Base-by-base conservation (phyloP, 163 green algal genomes). In the Coccomyxa subellipsoidea region DNA sequence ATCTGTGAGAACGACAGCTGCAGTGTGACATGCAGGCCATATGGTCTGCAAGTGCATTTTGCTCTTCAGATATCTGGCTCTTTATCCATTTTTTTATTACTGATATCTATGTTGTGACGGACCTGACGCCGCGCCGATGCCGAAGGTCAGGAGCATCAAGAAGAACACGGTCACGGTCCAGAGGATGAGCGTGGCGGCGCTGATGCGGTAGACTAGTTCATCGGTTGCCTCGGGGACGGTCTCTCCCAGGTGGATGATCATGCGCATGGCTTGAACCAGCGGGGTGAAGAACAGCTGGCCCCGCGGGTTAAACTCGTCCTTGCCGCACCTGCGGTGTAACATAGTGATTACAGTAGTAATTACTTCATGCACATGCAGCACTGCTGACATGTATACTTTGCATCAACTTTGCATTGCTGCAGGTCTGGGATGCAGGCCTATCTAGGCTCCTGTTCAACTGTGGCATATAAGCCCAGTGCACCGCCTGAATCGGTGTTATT, bases 231-330 rank as follows among this genome's bases (percentile, higher is more conserved):
- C 80, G 4, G 88, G 85, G 81, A 91, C 72, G 5, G 88, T 88
- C 80, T 89, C 85, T 18, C 88, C 88, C 53, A 91, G 71, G 77
- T 91, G 86, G 7, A 90, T 84, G 71, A 89, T 83, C 79, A 85
- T 78, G 66, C 88, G 81, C 81, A 88, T 73, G 6, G 85, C 79
- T 72, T 94, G 78, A 1, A 88, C 82, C n/a, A 95, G 82, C 0
- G 92, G 90, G 47, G 77, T 80, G 82, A 94, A 92, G 86, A 96
- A 95, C 27, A 97, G 78, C 82, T 92, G 87, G 12, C 91, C 92
- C 59, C 87, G 89, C 15, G 73, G 38, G 34, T 83, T 92, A 90
- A 94, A 97, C 34, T 88, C 54, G 66, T 90, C 89, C 2, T 87
- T 80, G 0, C 54, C 32, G 66, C 81, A 85, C 81, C 81, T 85